Percentiles rank a stretch among this genome's conserved stretches.
Evolutionary conservation across 2,329 filamentous ascomycete genomes (phyloP).

Genomic region (Biscogniauxia marginata): DNA sequence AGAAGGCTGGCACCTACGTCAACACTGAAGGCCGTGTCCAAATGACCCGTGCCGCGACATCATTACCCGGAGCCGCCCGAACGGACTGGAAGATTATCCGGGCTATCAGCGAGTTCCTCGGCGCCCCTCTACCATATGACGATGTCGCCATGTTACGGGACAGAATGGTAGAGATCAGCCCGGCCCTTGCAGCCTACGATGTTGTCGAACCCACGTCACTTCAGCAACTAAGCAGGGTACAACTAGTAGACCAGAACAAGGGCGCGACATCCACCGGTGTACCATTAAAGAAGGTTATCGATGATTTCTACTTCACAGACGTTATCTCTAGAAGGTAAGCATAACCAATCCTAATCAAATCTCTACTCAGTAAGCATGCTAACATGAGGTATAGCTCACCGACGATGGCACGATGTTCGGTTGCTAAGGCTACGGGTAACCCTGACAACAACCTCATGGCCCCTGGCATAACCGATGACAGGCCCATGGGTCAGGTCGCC

Average conservation of each 20-base stretch:
- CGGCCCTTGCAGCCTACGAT: constrained; percentile 85
- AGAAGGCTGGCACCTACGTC: constrained; percentile 93
- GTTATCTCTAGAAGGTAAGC: constrained; percentile 90
- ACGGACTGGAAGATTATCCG: constrained; percentile 99
- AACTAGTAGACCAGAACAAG: constrained; percentile 96
- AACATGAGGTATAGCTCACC: constrained; percentile 66
- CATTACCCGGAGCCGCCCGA: constrained; percentile 82
- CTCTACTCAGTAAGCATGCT: constrained; percentile 11
- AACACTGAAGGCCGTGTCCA: constrained; percentile 98
- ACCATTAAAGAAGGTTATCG: constrained; percentile 79
- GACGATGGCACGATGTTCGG: constrained; percentile 97
- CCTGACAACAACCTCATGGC: constrained; percentile 79
- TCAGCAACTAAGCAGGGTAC: constrained; percentile 79
- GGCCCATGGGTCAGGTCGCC: constrained; percentile 59
- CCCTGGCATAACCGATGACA: constrained; percentile 63
- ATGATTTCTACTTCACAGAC: constrained; percentile 99
- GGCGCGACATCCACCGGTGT: constrained; percentile 69
- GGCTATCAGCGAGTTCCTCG: constrained; percentile 87
- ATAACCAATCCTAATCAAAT: constrained; percentile 1
- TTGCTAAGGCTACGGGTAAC: constrained; percentile 81
- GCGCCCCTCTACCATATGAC: constrained; percentile 84
- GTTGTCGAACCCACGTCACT: constrained; percentile 80
- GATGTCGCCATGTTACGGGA: constrained; percentile 86
- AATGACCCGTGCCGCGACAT: constrained; percentile 86
- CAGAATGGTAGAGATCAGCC: constrained; percentile 93